Base-by-base conservation (phyloP, 1,284 basidiomycete genomes). In the Sporisorium graminicola region DNA sequence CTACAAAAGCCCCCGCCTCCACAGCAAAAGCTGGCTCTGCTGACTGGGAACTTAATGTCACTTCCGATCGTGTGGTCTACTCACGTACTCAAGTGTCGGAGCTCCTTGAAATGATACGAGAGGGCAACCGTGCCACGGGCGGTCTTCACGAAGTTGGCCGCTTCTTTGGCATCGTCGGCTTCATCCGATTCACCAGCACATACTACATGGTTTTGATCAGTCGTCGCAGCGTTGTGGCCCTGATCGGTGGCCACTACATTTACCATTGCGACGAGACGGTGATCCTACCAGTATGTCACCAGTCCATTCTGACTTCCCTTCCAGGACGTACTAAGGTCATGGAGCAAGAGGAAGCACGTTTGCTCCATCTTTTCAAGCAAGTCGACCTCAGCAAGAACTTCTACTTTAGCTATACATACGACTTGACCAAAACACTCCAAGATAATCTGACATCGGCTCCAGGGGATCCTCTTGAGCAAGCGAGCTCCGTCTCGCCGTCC, bases 351-450 rank as follows among this genome's bases (percentile, higher is more conserved):
- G 82, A 84, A 44, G 64, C 62, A 50, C 87, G 89, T 33, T 86
- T 95, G 42, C 91, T 97, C 86, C 92, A 91, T 70, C 91, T 93
- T n/a, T 99, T 99, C 88, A 95, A 94, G 84, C 94, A 96, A 86
- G 95, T 99, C 4, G 97, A 99, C 81, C 90, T 99, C 88, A 93
- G 93, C 53, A 98, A 99, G 88, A 98, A 99, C 87, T 99, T 99
- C 86, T 99, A 99, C 87, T 99, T 99, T 86, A 95, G 94, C 93
- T 96, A 78, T 57, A 95, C 96, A 0, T 99, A 99, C 87, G 97
- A 99, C 86, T 88, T 99, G 31, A 98, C 97, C 1, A 95, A 94
- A 46, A 95, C 94, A 0, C 88, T 99, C 0, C 97, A 99, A 87
- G 90, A 92, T 76, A 98, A 99, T 82, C 89, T 98, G n/a, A 93